Conservation (phyloP, 768 basidiomycete species). For the Mycena galopus region DNA sequence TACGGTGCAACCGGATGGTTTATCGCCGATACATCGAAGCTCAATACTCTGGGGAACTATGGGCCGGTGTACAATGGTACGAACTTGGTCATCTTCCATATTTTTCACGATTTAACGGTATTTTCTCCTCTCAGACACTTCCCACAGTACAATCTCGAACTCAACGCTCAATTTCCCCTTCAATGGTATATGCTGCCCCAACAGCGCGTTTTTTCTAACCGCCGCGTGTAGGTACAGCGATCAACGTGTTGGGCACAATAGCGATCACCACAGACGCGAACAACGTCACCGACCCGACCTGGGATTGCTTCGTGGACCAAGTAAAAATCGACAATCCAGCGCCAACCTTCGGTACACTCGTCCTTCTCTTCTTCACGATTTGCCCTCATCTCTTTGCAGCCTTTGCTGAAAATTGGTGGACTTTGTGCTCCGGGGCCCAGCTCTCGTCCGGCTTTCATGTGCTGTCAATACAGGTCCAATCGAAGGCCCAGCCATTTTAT, state of each 20-base stretch:
- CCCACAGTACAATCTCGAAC: conserved; percentile 10
- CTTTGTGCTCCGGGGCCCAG: conserved; percentile 41
- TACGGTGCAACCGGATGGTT: conserved; percentile 50
- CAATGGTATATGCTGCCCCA: conserved; percentile 25
- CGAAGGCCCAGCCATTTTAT: conserved; percentile 44
- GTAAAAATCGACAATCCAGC: conserved; percentile 36
- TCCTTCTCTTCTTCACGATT: no score
- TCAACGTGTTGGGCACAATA: conserved; percentile 43
- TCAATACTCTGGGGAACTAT: conserved; percentile 46
- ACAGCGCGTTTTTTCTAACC: no score
- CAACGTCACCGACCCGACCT: conserved; percentile 43
- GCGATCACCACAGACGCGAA: conserved; percentile 22
- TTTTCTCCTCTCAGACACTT: conserved; percentile 8
- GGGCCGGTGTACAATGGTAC: conserved; percentile 46
- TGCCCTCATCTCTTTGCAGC: no score
- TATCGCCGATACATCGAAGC: conserved; percentile 39
- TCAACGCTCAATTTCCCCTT: conserved; percentile 25
- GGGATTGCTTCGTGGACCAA: conserved; percentile 50
- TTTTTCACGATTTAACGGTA: no score
- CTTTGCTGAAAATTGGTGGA: conserved; percentile 52
- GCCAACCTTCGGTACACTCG: conserved; percentile 37
- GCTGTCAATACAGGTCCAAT: conserved; percentile 43
- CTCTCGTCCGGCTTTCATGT: conserved; percentile 43
- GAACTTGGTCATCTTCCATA: no score
- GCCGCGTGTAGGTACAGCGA: no score